These are phyloP conservation scores for Phaeolepiota aurea DNA, from an alignment of 768 basidiomycete species.

Conservation along the genomic window DNA sequence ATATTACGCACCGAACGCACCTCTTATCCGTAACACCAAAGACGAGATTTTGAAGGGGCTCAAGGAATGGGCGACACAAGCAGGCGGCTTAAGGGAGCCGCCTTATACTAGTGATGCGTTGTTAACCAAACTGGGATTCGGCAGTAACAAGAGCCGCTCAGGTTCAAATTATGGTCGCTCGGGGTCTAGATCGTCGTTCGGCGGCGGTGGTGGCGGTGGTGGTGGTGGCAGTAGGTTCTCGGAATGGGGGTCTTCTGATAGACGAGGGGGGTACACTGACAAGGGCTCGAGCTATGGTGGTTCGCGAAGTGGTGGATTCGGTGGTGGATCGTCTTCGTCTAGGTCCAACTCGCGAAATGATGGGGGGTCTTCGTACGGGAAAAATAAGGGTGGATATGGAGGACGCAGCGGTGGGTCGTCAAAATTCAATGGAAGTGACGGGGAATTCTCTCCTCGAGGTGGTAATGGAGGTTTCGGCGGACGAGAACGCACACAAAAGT, in stretches of 20 bases:
- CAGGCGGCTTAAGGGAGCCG: slow-evolving; percentile 38
- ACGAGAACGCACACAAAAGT: not conserved
- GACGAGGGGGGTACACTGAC: not conserved
- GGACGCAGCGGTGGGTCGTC: no score
- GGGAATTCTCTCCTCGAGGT: not conserved
- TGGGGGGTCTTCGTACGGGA: not conserved
- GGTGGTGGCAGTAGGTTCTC: not conserved
- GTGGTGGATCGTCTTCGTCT: not conserved
- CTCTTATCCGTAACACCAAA: slow-evolving; percentile 36
- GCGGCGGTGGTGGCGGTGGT: not conserved
- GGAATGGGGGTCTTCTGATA: slow-evolving; percentile 1
- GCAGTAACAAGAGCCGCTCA: slow-evolving; percentile 10
- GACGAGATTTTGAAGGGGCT: slow-evolving; percentile 44
- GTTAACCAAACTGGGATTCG: slow-evolving; percentile 31
- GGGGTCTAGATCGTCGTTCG: no score
- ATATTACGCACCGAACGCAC: slow-evolving; percentile 51
- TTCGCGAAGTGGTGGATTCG: not conserved
- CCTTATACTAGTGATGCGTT: slow-evolving; percentile 45
- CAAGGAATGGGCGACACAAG: slow-evolving; percentile 53
- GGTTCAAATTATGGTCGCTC: not conserved
- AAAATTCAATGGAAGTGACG: no score
- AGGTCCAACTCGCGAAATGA: no score
- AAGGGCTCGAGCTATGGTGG: not conserved
- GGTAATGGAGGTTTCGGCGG: not conserved
- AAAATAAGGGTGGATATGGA: not conserved